A percentile compares a stretch with the other conserved stretches of the same genome.
Conservation (phyloP, 2,329 filamentous ascomycete species). For the Bimuria novae-zelandiae region DNA sequence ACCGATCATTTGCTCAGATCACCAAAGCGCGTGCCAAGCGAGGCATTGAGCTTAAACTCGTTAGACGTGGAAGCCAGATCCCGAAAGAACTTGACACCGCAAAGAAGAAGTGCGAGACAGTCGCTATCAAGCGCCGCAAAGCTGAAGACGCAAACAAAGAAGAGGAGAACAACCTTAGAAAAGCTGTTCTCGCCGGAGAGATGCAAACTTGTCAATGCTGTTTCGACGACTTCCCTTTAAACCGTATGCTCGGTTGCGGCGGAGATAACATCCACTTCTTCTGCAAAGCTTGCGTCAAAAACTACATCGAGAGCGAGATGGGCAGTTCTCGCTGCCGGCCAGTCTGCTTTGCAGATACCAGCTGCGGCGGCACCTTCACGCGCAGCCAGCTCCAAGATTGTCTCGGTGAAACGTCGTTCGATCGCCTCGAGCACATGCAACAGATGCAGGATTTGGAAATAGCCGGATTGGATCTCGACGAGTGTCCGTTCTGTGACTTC, state of each 20-base stretch:
- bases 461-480: constrained; percentile 72
- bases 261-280: constrained; percentile 66
- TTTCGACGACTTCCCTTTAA: constrained; percentile 67
- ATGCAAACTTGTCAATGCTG: constrained; percentile 74
- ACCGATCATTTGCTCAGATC: constrained; percentile 24
- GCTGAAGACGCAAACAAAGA: constrained; percentile 23
- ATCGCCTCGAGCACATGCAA: constrained; percentile 71
- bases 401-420: constrained; percentile 61
- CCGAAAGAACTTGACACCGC: constrained; percentile 41
- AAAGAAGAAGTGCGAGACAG: constrained; percentile 30
- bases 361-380: constrained; percentile 66
- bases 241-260: constrained; percentile 71
- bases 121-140: constrained; percentile 33
- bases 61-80: constrained; percentile 28
- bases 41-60: constrained; percentile 22
- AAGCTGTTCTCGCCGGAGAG: constrained; percentile 45
- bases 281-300: constrained; percentile 68
- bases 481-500: constrained; percentile 82
- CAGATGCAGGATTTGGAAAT: constrained; percentile 70
- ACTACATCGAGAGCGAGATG: constrained; percentile 69
- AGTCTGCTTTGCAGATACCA: constrained; percentile 66
- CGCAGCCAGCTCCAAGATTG: constrained; percentile 60
- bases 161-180: constrained; percentile 44
- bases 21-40: constrained; percentile 26
- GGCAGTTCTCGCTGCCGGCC: constrained; percentile 71